Percentiles rank a stretch among this genome's conserved stretches.
Conservation (phyloP, 2,329 filamentous ascomycete species). For the Talaromyces sp. region DNA sequence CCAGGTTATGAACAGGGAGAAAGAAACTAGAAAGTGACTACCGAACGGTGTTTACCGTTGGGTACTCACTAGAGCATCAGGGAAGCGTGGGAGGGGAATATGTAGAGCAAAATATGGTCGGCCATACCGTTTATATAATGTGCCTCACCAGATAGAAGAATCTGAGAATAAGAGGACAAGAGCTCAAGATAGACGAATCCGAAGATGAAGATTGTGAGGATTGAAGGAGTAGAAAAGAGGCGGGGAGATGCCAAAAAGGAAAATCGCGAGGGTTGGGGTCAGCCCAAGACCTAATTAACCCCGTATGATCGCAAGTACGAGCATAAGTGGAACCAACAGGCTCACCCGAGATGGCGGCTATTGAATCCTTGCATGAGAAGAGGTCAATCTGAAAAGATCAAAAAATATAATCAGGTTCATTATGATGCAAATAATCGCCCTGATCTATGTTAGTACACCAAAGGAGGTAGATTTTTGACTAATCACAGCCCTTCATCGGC, state of each 20-base stretch:
- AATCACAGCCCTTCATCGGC: not conserved
- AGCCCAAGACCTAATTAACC: not conserved
- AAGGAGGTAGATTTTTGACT: not conserved
- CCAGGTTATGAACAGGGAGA: not conserved
- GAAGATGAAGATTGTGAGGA: not conserved
- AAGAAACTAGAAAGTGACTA: not conserved
- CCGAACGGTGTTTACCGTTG: too few species aligned
- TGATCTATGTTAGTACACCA: conserved; percentile 1
- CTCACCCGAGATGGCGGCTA: too few species aligned
- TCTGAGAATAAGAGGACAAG: not conserved
- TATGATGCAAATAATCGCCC: not conserved
- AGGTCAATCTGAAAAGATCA: too few species aligned
- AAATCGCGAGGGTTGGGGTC: not conserved
- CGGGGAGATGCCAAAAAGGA: not conserved
- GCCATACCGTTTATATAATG: conserved; percentile 5
- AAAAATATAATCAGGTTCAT: too few species aligned
- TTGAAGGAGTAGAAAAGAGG: not conserved
- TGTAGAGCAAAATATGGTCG: not conserved
- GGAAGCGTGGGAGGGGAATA: too few species aligned
- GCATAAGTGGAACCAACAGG: too few species aligned
- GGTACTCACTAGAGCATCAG: too few species aligned
- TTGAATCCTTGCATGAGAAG: too few species aligned
- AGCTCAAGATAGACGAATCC: not conserved
- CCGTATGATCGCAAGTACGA: not conserved
- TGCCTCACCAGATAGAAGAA: not conserved